Base-by-base conservation (phyloP, 805 yeast genomes). In the Myxozyma geophila region DNA sequence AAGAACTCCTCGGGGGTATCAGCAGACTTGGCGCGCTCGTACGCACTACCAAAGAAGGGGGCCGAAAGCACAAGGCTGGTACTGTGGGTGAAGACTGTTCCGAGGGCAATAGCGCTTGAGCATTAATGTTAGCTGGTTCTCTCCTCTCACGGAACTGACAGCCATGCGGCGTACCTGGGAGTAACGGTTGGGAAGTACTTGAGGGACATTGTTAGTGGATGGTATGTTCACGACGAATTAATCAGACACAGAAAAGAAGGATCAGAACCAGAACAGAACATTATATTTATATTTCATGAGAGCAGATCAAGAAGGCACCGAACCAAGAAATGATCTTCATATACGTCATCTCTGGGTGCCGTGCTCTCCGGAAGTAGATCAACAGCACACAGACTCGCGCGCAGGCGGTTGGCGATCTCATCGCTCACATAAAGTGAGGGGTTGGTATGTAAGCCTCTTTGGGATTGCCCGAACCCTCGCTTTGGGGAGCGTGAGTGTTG, bases 21-120 rank as follows among this genome's bases (percentile, higher is more conserved):
- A 23, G 72, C 57, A 39, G 58, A 51, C 69, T 72, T 73, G 51
- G 80, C 79, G 70, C 72, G 74, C 66, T 73, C 64, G 71, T 69
- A 72, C n/a, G 79, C 75, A 44, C 77, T 74, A 46, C 79, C 80
- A 62, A 78, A 73, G 40, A 78, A 71, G 35, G 81, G 81, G 23
- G 76, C 74, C 54, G 75, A 69, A 21, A 74, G 67, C 43, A 78
- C 48, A 63, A 78, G 73, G 52, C 72, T 65, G 59, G 77, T 59
- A 48, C 73, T 72, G 66, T 78, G 79, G 58, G 76, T 58, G 74
- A 74, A 79, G 64, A 70, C 74, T 50, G 80, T 72, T 48, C 81
- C 81, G 52, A 79, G 66, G 52, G 80, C 79, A 62, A 78, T 70
- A 33, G 81, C 74, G 52, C 65, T 62, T 44, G 54, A 49, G n/a